Conservation (phyloP, 768 basidiomycete species). For the Suillus spraguei region DNA sequence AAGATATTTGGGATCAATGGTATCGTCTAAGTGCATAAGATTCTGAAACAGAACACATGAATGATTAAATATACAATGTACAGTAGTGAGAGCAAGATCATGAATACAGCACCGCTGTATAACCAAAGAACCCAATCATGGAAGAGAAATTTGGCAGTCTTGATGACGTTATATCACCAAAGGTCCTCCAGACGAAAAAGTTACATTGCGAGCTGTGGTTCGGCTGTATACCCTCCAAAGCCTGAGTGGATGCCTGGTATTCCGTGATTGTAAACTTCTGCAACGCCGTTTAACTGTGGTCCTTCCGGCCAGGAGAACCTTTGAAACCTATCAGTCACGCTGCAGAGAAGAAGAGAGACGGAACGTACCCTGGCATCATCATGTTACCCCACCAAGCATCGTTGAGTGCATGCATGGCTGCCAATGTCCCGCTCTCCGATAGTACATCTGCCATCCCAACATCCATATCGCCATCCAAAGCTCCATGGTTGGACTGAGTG, state of each 20-base stretch:
- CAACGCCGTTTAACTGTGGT: constrained; percentile 25
- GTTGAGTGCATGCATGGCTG: constrained; percentile 72
- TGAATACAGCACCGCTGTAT: background rate
- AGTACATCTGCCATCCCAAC: constrained; percentile 28
- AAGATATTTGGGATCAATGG: background rate
- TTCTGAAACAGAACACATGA: background rate
- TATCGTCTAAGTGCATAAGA: background rate
- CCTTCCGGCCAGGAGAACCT: constrained; percentile 37
- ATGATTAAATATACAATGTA: constrained; percentile 5
- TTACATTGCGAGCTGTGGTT: constrained; percentile 30
- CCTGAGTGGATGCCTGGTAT: constrained; percentile 23
- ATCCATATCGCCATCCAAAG: constrained; percentile 14
- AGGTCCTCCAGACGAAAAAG: background rate
- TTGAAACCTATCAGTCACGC: background rate
- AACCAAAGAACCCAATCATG: background rate
- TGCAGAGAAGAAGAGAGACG: background rate
- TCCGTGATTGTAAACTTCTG: constrained; percentile 17
- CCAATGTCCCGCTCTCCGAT: constrained; percentile 58
- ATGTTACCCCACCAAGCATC: constrained; percentile 76
- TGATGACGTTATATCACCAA: background rate
- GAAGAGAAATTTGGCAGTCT: background rate
- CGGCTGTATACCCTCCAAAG: constrained; percentile 24
- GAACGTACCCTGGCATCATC: constrained; percentile 80
- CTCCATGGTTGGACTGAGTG: constrained; percentile 29
- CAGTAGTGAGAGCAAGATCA: constrained; percentile 1